Evolutionary conservation across 2,329 filamentous ascomycete genomes (phyloP).

Genomic region (Fusarium torreyae): DNA sequence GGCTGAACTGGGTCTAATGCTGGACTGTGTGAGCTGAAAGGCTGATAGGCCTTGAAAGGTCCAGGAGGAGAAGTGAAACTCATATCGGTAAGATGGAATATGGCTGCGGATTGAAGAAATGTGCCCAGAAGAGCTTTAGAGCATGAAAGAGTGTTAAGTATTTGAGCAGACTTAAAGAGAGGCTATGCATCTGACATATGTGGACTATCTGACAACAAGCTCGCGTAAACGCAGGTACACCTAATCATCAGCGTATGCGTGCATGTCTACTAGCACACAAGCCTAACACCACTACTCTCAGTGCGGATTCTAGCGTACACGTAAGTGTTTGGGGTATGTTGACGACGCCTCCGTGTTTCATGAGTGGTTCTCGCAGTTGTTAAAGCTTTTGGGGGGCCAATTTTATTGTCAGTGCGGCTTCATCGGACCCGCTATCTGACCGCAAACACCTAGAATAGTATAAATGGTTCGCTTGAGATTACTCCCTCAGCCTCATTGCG

Average conservation of each 20-base stretch:
- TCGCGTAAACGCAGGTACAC: too few relatives aligned
- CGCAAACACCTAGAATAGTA: background rate
- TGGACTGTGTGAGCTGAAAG: background rate
- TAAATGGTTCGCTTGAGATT: too few relatives aligned
- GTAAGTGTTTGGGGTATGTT: background rate
- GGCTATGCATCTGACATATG: too few relatives aligned
- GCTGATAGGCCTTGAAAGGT: constrained; percentile 12
- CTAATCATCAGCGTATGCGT: background rate
- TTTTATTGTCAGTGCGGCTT: background rate
- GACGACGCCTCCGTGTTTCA: background rate
- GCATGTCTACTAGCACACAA: background rate
- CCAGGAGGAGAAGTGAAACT: background rate
- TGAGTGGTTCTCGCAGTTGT: background rate
- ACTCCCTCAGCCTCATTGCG: too few relatives aligned
- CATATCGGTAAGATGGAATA: background rate
- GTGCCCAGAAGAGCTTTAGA: too few relatives aligned
- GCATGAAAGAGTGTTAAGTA: too few relatives aligned
- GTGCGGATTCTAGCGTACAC: background rate
- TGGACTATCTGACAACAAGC: too few relatives aligned
- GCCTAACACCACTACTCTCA: too few relatives aligned
- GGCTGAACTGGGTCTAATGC: background rate
- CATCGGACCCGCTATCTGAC: background rate
- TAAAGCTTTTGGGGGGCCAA: background rate
- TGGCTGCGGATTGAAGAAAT: background rate
- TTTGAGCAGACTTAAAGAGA: too few relatives aligned